These are phyloP conservation scores for Serendipita sp. DNA, from an alignment of 768 basidiomycete species.

Conservation along the genomic window DNA sequence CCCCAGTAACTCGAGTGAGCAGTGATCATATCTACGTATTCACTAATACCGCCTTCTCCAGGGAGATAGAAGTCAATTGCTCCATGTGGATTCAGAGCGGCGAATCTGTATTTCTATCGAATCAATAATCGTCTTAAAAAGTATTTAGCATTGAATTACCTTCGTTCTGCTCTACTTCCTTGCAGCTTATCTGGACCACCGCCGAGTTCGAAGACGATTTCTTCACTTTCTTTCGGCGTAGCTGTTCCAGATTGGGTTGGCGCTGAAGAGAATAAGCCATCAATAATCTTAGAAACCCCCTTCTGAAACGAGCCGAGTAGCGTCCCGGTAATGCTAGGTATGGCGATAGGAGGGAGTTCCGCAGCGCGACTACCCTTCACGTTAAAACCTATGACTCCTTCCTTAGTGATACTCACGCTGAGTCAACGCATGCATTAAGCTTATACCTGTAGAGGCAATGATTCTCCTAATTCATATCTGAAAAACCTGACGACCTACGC, in stretches of 20 bases:
- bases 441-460: constrained; percentile 17
- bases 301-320: constrained; percentile 18
- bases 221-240: background rate
- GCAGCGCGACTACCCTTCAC: constrained; percentile 12
- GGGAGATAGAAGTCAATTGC: constrained; percentile 27
- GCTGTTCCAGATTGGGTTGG: background rate
- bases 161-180: constrained; percentile 14
- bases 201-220: constrained; percentile 10
- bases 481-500: constrained; percentile 14
- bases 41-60: constrained; percentile 22
- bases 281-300: constrained; percentile 16
- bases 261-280: constrained; percentile 14
- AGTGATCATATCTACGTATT: constrained; percentile 21
- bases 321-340: constrained; percentile 20
- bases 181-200: constrained; percentile 11
- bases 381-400: constrained; percentile 11
- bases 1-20: constrained; percentile 26
- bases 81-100: constrained; percentile 28
- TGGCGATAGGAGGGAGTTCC: constrained; percentile 14
- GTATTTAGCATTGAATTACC: constrained; percentile 7
- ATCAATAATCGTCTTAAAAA: background rate
- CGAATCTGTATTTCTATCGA: constrained; percentile 17
- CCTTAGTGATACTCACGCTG: constrained; percentile 10
- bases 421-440: constrained; percentile 28
- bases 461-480: background rate